phyloP scores from a whole-genome alignment of 768 basidiomycete genomes.

The Terana coerulea region DNA sequence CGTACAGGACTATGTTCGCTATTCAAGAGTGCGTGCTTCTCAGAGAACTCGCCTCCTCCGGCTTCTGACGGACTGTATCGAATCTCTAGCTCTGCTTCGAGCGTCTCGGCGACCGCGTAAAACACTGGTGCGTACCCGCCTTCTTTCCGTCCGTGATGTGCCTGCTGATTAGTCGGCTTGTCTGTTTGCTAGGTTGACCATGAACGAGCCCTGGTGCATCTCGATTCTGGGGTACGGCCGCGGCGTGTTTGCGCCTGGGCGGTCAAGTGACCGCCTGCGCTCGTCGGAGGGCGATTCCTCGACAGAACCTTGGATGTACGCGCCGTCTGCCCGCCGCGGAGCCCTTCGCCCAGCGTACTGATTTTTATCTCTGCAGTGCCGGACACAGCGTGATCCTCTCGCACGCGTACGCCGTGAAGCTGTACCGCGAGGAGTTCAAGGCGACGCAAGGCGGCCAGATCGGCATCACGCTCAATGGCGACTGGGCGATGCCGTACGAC shows the following conservation, averaged over 20 bases:
- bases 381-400: slow-evolving; percentile 66
- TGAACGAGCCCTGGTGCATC: slow-evolving; percentile 46
- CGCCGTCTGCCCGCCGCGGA: slow-evolving; percentile 5
- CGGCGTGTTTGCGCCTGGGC: slow-evolving; percentile 42
- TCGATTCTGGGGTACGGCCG: slow-evolving; percentile 38
- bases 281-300: slow-evolving; percentile 60
- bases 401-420: slow-evolving; percentile 63
- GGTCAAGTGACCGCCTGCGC: slow-evolving; percentile 60
- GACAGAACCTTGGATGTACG: slow-evolving; percentile 69
- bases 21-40: slow-evolving; percentile 32
- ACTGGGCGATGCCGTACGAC: slow-evolving; percentile 74
- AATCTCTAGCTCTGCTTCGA: slow-evolving; percentile 40
- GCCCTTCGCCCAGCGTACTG: not conserved
- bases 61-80: not conserved
- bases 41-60: not conserved
- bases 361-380: slow-evolving; percentile 37
- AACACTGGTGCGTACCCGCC: slow-evolving; percentile 35
- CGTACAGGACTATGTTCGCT: slow-evolving; percentile 42
- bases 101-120: slow-evolving; percentile 45
- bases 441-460: slow-evolving; percentile 58
- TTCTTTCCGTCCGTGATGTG: not conserved
- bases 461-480: slow-evolving; percentile 79
- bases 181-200: slow-evolving; percentile 32
- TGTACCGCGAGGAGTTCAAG: slow-evolving; percentile 69
- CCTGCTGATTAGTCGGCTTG: not conserved